Evolutionary conservation across 2,329 filamentous ascomycete genomes (phyloP), one percentile per base, ranked within the genome.

Genomic region (Aspergillus aculeatinus): DNA sequence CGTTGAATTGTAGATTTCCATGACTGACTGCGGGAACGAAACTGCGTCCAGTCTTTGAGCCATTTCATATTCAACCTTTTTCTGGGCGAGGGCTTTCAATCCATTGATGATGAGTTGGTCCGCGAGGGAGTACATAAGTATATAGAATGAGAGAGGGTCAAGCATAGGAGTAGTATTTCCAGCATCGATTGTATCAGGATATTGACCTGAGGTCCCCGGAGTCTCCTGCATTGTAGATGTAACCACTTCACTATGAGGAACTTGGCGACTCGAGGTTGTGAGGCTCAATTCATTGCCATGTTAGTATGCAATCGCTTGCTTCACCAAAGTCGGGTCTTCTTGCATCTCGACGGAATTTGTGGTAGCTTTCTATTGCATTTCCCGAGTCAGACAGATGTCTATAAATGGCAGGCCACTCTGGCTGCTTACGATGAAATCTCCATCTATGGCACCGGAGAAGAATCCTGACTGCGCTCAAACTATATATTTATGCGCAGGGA

Each of bases 1-100:
- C 27, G 55, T 57, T 31, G 55, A 57, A 27, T 57, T 57, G 48
- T 57, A 57, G 44, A 57, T 57, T 21, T 57, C 48, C 5, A 57
- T 11, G 35, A 57, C n/a, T 35, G 31, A 27, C 35, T 57, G 55
- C n/a, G 55, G 55, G 55, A 57, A 57, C n/a, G 29, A 57, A 50
- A 6, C 47, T 19, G 48, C 55, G 48, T 57, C 48, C 11, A 35
- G 31, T 35, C 31, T 35, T 14, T 35, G 12, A 35, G 31, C 31
- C 12, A 35, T 35, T 35, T 35, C 31, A 35, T 35, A 35, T 35
- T 35, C 31, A 35, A 35, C 31, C 9, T 35, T 35, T 35, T 14
- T 35, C 12, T 35, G 6, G 31, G 31, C 31, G 9, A 35, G 31
- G 4, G 31, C 31, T 35, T 35, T 35, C 12, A 35, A 35, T 35